These are phyloP conservation scores for Pochonia chlamydosporia DNA, from an alignment of 2,329 filamentous ascomycete genomes.

Conservation along the genomic window DNA sequence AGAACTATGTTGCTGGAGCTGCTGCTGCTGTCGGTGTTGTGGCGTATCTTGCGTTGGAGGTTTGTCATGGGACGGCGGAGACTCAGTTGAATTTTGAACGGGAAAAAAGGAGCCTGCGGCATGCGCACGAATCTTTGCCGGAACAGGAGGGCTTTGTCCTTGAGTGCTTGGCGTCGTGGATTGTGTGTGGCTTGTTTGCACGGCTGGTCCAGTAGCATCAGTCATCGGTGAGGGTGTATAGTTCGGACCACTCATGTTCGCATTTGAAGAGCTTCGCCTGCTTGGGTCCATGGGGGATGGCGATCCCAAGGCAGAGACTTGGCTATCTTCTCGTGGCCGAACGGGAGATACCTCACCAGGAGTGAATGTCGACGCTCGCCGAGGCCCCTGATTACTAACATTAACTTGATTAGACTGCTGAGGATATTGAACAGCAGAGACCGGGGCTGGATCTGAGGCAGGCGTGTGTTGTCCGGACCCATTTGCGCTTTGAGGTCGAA, in stretches of 20 bases:
- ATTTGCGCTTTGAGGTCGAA: constrained; percentile 6
- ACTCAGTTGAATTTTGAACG: background rate
- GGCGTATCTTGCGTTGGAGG: background rate
- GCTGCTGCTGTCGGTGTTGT: background rate
- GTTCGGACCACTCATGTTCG: constrained; percentile 1
- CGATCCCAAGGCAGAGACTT: constrained; percentile 11
- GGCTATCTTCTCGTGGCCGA: constrained; percentile 11
- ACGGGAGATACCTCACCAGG: constrained; percentile 10
- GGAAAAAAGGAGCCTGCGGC: constrained; percentile 5
- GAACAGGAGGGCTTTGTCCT: constrained; percentile 5
- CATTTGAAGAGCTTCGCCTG: constrained; percentile 10
- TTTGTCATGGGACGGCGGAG: background rate
- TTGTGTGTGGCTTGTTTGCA: background rate
- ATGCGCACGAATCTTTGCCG: constrained; percentile 4
- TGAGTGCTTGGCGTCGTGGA: background rate
- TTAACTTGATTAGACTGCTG: background rate
- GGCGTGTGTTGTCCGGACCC: background rate
- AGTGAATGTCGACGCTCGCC: constrained; percentile 6
- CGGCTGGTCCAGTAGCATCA: background rate
- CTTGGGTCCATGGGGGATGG: constrained; percentile 11
- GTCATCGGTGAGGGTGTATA: constrained; percentile 8
- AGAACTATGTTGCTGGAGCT: background rate
- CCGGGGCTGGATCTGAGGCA: background rate
- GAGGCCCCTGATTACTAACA: constrained; percentile 1
- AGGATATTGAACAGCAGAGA: background rate